Evolutionary conservation across 495 filamentous ascomycete species (phyloP).

Genomic region (Penicillium nucicola): DNA sequence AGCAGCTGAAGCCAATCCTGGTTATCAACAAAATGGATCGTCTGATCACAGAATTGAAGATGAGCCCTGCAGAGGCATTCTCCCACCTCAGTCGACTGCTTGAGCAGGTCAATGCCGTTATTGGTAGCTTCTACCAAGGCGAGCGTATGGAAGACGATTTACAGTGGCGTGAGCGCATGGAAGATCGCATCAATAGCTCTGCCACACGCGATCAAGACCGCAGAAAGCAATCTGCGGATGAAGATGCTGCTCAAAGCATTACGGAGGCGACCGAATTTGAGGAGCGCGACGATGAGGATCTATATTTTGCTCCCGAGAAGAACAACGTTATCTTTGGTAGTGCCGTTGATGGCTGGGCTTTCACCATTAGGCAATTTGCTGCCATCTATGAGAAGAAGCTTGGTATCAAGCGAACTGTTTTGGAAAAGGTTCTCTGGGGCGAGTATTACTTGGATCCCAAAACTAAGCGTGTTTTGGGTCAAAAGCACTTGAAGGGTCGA

Average conservation of each 20-base stretch:
- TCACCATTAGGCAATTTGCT: slow-evolving; percentile 93
- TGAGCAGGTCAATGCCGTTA: slow-evolving; percentile 94
- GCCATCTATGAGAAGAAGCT: slow-evolving; percentile 94
- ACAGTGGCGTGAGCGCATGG: slow-evolving; percentile 91
- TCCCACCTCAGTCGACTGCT: slow-evolving; percentile 84
- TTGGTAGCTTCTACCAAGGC: slow-evolving; percentile 96
- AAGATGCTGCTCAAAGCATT: slow-evolving; percentile 42
- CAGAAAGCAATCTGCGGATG: slow-evolving; percentile 44
- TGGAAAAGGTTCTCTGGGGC: slow-evolving; percentile 97
- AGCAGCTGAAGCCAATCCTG: slow-evolving; percentile 89
- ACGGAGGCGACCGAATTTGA: slow-evolving; percentile 62
- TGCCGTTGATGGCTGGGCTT: slow-evolving; percentile 97
- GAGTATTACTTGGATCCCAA: slow-evolving; percentile 97
- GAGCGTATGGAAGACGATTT: slow-evolving; percentile 99
- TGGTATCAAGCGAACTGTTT: slow-evolving; percentile 82
- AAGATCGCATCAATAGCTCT: slow-evolving; percentile 67
- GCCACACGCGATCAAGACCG: slow-evolving; percentile 40
- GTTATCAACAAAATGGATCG: slow-evolving; percentile 99
- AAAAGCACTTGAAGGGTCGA: slow-evolving; percentile 90
- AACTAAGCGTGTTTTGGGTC: slow-evolving; percentile 85
- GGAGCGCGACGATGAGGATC: slow-evolving; percentile 92
- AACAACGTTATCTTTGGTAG: slow-evolving; percentile 99
- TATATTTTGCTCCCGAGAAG: slow-evolving; percentile 97
- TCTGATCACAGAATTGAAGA: slow-evolving; percentile 85
- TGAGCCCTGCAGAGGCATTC: slow-evolving; percentile 87